Conservation (phyloP, 2,329 filamentous ascomycete species). For the Penicillium sp. region DNA sequence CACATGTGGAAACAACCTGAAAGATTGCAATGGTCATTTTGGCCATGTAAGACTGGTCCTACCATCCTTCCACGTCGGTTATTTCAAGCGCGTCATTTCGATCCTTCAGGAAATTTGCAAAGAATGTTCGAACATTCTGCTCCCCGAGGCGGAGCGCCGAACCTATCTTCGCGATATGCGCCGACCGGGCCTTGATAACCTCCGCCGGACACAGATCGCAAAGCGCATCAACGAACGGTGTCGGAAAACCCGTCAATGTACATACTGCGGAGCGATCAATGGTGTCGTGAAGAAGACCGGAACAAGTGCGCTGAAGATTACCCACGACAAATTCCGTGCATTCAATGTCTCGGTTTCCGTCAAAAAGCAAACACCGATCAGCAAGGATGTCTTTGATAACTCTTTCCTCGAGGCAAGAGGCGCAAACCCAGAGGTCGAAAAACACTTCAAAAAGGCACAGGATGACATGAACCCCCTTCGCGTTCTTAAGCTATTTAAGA, state of each 20-base stretch:
- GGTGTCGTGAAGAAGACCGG: slow-evolving; percentile 89
- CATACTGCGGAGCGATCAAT: slow-evolving; percentile 77
- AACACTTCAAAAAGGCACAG: slow-evolving; percentile 85
- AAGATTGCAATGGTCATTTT: slow-evolving; percentile 91
- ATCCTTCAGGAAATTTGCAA: slow-evolving; percentile 97
- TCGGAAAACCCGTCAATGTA: slow-evolving; percentile 79
- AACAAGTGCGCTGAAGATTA: slow-evolving; percentile 78
- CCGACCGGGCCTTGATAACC: slow-evolving; percentile 78
- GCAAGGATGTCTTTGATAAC: slow-evolving; percentile 80
- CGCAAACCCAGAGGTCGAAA: slow-evolving; percentile 78
- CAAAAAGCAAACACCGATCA: slow-evolving; percentile 77
- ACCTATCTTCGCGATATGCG: slow-evolving; percentile 77
- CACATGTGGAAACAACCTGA: slow-evolving; percentile 78
- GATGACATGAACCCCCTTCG: slow-evolving; percentile 90
- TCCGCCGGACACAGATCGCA: slow-evolving; percentile 77
- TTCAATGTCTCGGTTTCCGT: slow-evolving; percentile 86
- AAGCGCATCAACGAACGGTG: slow-evolving; percentile 90
- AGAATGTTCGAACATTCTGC: slow-evolving; percentile 79
- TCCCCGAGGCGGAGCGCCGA: slow-evolving; percentile 77
- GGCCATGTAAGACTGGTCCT: slow-evolving; percentile 88
- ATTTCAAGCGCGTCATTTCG: slow-evolving; percentile 87
- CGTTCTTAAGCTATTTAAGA: slow-evolving; percentile 87
- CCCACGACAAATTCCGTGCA: slow-evolving; percentile 85
- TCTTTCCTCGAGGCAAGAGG: slow-evolving; percentile 80
- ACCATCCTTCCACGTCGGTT: slow-evolving; percentile 93